These are phyloP conservation scores for Saturnispora zaruensis DNA, from an alignment of 805 yeast genomes.

Conservation along the genomic window DNA sequence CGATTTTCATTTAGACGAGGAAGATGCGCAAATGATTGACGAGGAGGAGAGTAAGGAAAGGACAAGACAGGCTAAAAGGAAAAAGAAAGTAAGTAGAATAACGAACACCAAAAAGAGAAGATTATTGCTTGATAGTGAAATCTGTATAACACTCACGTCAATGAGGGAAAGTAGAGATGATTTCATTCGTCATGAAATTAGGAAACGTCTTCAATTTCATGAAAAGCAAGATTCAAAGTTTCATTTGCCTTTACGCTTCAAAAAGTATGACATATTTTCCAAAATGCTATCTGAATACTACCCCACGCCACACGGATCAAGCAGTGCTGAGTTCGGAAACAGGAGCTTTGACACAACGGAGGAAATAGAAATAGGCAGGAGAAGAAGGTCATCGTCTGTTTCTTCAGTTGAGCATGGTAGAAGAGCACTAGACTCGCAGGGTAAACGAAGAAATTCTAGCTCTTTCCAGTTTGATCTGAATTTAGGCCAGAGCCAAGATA, in stretches of 20 bases:
- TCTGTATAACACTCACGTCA: slow-evolving; percentile 11
- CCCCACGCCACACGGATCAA: not conserved
- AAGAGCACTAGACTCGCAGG: not conserved
- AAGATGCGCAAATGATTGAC: slow-evolving; percentile 1
- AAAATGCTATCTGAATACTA: not conserved
- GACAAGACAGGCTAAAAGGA: not conserved
- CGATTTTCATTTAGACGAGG: not conserved
- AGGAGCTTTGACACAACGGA: not conserved
- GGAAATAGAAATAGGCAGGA: slow-evolving; percentile 10
- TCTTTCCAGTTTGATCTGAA: slow-evolving; percentile 13
- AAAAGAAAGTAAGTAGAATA: not conserved
- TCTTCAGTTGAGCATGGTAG: slow-evolving; percentile 16
- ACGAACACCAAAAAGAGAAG: slow-evolving; percentile 8
- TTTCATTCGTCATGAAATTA: slow-evolving; percentile 7
- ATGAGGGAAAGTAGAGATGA: slow-evolving; percentile 15
- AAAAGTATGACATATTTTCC: not conserved
- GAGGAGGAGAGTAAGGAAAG: not conserved
- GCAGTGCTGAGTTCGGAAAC: not conserved
- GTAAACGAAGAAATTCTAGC: slow-evolving; percentile 4
- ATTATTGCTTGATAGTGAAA: slow-evolving; percentile 13
- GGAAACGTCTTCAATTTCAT: slow-evolving; percentile 1
- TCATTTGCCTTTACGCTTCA: not conserved
- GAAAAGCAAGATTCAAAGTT: not conserved
- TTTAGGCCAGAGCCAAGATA: slow-evolving; percentile 4
- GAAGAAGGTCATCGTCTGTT: slow-evolving; percentile 14